phyloP scores from a whole-genome alignment of 768 basidiomycete species.

The Phaffia australis region DNA sequence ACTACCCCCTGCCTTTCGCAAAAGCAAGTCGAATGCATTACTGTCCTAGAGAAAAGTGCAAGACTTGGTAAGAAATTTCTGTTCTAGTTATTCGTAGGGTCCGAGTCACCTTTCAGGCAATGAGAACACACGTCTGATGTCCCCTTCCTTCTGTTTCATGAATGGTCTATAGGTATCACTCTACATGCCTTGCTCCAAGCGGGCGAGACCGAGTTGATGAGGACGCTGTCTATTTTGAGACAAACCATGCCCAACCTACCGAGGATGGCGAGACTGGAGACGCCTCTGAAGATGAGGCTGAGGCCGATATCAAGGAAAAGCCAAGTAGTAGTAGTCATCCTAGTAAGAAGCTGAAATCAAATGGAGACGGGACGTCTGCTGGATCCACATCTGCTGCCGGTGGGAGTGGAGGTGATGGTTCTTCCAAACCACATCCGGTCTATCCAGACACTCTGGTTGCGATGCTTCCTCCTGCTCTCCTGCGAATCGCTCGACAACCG shows the following conservation, averaged over 20 bases:
- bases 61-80: constrained; percentile 10
- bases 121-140: not conserved
- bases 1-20: constrained; percentile 19
- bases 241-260: constrained; percentile 2
- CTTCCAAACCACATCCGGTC: not conserved
- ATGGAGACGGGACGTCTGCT: not conserved
- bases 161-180: not conserved
- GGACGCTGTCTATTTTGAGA: constrained; percentile 9
- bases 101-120: not conserved
- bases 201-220: constrained; percentile 6
- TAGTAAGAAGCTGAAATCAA: not conserved
- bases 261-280: not conserved
- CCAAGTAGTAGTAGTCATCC: constrained; percentile 9
- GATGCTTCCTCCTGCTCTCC: constrained; percentile 4
- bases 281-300: not conserved
- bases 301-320: not conserved
- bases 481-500: constrained; percentile 8
- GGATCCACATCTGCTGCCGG: not conserved
- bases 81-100: not conserved
- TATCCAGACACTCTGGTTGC: not conserved
- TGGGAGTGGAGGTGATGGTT: not conserved
- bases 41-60: constrained; percentile 19
- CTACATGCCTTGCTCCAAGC: not conserved
- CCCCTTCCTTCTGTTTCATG: constrained; percentile 6
- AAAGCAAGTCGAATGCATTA: constrained; percentile 12